phyloP scores from a whole-genome alignment of 1,139 yeast genomes.

The Geotrichum klebahnii region DNA sequence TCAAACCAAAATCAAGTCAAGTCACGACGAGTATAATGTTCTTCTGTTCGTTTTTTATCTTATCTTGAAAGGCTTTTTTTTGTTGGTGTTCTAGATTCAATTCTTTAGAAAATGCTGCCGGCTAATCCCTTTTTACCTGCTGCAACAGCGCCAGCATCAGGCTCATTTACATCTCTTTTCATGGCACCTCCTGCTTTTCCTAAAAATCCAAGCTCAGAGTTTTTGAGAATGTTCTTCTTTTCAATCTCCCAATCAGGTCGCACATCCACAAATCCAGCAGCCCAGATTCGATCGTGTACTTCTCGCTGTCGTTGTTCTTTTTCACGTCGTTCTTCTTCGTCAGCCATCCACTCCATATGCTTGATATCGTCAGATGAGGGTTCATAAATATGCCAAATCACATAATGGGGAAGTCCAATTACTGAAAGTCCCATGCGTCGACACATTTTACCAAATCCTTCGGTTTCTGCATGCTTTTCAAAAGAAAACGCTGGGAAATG shows the following conservation, averaged over 20 bases:
- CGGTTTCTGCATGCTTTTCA: conserved; percentile 89
- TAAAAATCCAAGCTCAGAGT: conserved; percentile 51
- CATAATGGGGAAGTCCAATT: conserved; percentile 82
- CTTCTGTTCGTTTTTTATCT: too few relatives aligned
- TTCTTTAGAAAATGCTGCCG: neutral
- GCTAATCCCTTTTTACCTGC: conserved; percentile 10
- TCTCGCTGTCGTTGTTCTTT: conserved; percentile 64
- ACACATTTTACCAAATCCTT: conserved; percentile 84
- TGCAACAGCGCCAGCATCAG: conserved; percentile 18
- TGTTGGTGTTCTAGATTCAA: neutral
- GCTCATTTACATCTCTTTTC: conserved; percentile 10
- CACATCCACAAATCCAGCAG: conserved; percentile 70
- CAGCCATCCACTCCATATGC: conserved; percentile 97
- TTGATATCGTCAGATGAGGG: conserved; percentile 82
- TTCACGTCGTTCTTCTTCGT: conserved; percentile 72
- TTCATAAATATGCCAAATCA: conserved; percentile 89
- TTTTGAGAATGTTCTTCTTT: conserved; percentile 61
- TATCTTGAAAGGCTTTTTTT: neutral
- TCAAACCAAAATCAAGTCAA: too few relatives aligned
- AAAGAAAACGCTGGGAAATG: conserved; percentile 90
- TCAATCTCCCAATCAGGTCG: conserved; percentile 65
- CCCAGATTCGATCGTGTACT: conserved; percentile 72
- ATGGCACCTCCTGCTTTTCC: conserved; percentile 11
- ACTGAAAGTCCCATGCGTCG: conserved; percentile 78
- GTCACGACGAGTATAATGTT: too few relatives aligned